Evolutionary conservation across 208 protist species (phyloP), one percentile per base, ranked within the genome.

Genomic region (Leishmania turanica): DNA sequence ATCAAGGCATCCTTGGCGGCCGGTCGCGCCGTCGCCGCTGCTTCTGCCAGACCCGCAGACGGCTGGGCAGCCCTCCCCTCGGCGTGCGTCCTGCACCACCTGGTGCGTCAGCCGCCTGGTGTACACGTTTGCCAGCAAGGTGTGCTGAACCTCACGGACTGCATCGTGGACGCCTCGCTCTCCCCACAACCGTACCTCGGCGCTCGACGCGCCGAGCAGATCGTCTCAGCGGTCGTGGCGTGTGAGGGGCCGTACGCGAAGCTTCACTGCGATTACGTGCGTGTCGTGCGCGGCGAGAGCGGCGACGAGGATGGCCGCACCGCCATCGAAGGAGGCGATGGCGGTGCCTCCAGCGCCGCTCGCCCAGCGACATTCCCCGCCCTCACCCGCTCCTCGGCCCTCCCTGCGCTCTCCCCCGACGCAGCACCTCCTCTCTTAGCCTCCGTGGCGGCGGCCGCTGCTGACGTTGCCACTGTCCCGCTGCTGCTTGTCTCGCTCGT

Each of bases 81-180:
- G n/a, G 51, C 58, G 53, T 47, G 47, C 21, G 37, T 74, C 40
- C 40, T 74, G 65, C 77, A 66, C 6, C 51, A 34, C 27, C 53
- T 74, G 34, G 9, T 65, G 17, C 58, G 34, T 13, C 70, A 82
- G 60, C 56, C 56, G 15, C 76, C 82, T 9, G 77, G 62, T n/a
- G 54, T 85, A 8, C 53, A 85, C 34, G 71, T 85, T n/a, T 78
- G 37, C 42, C 76, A 85, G 82, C 82, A 85, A 58, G 82, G 82
- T 42, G 77, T 79, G 40, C 24, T 85, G 62, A 77, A 31, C 62
- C 53, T 85, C 21, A 62, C 42, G 27, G 82, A 85, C 77, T 81
- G 82, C 49, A 15, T 85, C 42, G 45, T 85, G 21, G 82, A 85
- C 45, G 62, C 34, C 40, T 80, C 81, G 3, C 70, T 80, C 40